These are phyloP conservation scores for Nakazawaea wyomingensis DNA, from an alignment of 805 yeast genomes.

Conservation along the genomic window DNA sequence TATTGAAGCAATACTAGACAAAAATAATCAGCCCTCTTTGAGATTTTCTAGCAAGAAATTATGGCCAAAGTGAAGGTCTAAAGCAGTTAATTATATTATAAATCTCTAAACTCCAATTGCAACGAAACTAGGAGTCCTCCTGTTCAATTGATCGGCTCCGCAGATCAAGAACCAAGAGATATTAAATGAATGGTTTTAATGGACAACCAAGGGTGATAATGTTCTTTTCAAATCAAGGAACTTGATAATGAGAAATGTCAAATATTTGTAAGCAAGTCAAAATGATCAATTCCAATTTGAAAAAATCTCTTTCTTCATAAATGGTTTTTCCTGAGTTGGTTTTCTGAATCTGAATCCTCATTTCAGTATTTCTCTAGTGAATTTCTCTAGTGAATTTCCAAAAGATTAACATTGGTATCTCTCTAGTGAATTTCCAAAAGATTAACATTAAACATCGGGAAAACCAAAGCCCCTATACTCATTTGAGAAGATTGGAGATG, in stretches of 20 bases:
- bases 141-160: constrained; percentile 33
- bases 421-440: too few relatives aligned
- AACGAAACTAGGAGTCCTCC: constrained; percentile 37
- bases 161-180: constrained; percentile 34
- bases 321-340: constrained; percentile 9
- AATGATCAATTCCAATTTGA: constrained; percentile 52
- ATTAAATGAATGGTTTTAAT: too few relatives aligned
- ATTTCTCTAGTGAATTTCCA: too few relatives aligned
- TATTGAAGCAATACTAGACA: constrained; percentile 41
- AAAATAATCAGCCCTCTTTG: constrained; percentile 36
- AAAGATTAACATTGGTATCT: too few relatives aligned
- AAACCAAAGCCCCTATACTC: too few relatives aligned
- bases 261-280: constrained; percentile 42
- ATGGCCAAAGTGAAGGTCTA: constrained; percentile 35
- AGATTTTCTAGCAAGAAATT: constrained; percentile 37
- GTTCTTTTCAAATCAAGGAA: constrained; percentile 62
- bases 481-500: too few relatives aligned
- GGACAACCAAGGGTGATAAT: too few relatives aligned
- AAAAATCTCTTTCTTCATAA: constrained; percentile 24
- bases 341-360: too few relatives aligned
- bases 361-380: too few relatives aligned
- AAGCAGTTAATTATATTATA: constrained; percentile 7
- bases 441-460: too few relatives aligned
- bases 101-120: constrained; percentile 22
- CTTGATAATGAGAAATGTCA: constrained; percentile 39